Percentiles rank a stretch among this genome's conserved stretches.
Evolutionary conservation across 2,329 filamentous ascomycete species (phyloP).

Genomic region (Blastomyces parvus): DNA sequence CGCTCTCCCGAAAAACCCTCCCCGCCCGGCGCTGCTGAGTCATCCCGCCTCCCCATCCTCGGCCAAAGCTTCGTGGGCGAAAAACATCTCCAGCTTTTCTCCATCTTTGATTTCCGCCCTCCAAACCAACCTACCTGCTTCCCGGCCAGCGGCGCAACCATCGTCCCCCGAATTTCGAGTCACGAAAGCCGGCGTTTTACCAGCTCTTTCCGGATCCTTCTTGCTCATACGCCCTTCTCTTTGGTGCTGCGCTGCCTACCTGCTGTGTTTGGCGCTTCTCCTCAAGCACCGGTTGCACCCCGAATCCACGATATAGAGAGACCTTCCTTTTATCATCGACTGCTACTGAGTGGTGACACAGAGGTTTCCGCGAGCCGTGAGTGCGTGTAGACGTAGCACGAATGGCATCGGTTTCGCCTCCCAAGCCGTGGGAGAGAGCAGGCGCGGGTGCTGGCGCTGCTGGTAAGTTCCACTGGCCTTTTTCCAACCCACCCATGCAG

Average conservation of each 20-base stretch:
- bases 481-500: too few species aligned
- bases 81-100: constrained; percentile 5
- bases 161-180: background rate
- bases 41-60: constrained; percentile 4
- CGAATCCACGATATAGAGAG: background rate
- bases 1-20: background rate
- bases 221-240: background rate
- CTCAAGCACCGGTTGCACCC: background rate
- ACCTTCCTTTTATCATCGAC: background rate
- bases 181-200: background rate
- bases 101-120: too few species aligned
- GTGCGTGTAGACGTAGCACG: constrained; percentile 1
- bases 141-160: background rate
- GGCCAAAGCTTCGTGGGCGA: background rate
- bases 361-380: background rate
- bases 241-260: too few species aligned
- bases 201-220: background rate
- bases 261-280: background rate
- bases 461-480: constrained; percentile 35
- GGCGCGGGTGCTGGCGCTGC: constrained; percentile 46
- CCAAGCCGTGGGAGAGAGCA: constrained; percentile 91
- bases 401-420: constrained; percentile 65
- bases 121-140: background rate
- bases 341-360: background rate
- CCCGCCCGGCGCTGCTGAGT: constrained; percentile 3